A percentile compares a stretch with the other conserved stretches of the same genome.
Evolutionary conservation across 306 rosid genomes (phyloP).

Genomic region (Cicer cuneatum): DNA sequence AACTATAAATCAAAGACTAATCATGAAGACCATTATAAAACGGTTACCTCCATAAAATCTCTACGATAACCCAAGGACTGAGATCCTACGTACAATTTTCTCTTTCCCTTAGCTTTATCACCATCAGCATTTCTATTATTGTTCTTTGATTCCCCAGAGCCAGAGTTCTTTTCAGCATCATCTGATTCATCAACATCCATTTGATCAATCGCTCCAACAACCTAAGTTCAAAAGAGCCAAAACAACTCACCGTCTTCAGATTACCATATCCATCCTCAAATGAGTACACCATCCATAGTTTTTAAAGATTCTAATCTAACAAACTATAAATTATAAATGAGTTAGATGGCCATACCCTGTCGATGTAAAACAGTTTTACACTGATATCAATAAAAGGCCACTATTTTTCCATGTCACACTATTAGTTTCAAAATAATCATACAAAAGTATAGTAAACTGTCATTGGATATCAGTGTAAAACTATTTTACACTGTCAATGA

Average conservation of each 20-base stretch:
- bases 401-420: no score
- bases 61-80: constrained; percentile 93
- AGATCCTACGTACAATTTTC: constrained; percentile 86
- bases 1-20: constrained; percentile 6
- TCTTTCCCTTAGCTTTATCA: constrained; percentile 80
- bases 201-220: constrained; percentile 89
- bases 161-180: constrained; percentile 68
- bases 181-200: constrained; percentile 89
- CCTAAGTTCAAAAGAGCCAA: constrained; percentile 56
- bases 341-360: no score
- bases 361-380: no score
- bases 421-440: no score
- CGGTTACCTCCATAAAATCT: constrained; percentile 86
- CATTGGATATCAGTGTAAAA: no score
- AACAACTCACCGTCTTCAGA: constrained; percentile 1
- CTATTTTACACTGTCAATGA: no score
- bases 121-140: constrained; percentile 59
- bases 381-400: no score
- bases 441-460: no score
- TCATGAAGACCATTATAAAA: constrained; percentile 29
- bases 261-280: constrained; percentile 6
- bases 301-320: not conserved
- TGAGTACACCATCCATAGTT: constrained; percentile 12
- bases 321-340: constrained; percentile 6
- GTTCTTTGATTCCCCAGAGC: constrained; percentile 64